A percentile compares a stretch with the other conserved stretches of the same genome.
These are phyloP conservation scores for Taphrina wiesneri DNA, from an alignment of 1,139 yeast genomes.

Conservation along the genomic window DNA sequence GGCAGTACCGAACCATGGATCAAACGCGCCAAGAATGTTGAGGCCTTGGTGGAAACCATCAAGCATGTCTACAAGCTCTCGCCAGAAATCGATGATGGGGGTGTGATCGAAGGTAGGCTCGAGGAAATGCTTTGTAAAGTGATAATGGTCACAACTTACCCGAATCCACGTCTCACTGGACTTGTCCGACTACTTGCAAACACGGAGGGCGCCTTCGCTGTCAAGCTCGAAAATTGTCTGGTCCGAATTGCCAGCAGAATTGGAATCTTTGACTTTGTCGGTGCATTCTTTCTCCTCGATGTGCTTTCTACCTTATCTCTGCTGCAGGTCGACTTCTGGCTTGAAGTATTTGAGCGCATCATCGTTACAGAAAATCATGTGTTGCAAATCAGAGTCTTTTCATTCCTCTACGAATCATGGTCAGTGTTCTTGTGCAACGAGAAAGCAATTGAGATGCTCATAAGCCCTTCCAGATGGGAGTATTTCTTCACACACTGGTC, in stretches of 20 bases:
- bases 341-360: constrained; percentile 5
- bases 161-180: constrained; percentile 19
- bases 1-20: constrained; percentile 16
- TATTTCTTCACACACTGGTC: constrained; percentile 30
- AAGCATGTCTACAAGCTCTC: constrained; percentile 9
- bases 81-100: constrained; percentile 5
- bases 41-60: constrained; percentile 11
- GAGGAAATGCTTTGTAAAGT: constrained; percentile 22
- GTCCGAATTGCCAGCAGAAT: constrained; percentile 1
- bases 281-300: constrained; percentile 19
- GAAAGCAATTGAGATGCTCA: neutral
- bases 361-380: constrained; percentile 26
- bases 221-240: constrained; percentile 9
- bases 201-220: constrained; percentile 12
- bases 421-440: neutral
- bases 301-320: constrained; percentile 6
- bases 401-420: constrained; percentile 26
- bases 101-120: constrained; percentile 16
- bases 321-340: constrained; percentile 11
- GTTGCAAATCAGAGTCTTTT: constrained; percentile 22
- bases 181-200: neutral
- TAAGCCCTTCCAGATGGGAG: constrained; percentile 18
- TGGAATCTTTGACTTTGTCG: constrained; percentile 22
- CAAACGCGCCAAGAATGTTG: constrained; percentile 21
- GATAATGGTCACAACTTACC: constrained; percentile 11